Evolutionary conservation across 2,329 filamentous ascomycete genomes (phyloP), one percentile per base, ranked within the genome.

Genomic region (Juglanconis oblonga): DNA sequence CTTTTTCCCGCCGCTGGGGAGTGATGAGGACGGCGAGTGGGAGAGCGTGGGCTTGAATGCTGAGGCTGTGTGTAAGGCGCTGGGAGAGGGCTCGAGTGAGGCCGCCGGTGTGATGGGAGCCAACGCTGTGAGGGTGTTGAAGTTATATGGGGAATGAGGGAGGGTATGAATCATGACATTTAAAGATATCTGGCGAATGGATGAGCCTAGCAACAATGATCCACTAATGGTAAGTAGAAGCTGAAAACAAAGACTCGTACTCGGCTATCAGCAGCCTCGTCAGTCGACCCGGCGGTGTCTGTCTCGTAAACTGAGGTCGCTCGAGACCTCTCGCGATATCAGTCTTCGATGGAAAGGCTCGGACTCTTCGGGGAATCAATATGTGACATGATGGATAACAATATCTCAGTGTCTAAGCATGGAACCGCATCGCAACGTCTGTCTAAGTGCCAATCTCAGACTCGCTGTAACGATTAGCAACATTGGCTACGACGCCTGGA

Each of bases 1-100:
- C 0, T 93, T 94, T 76, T 94, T 94, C 73, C 90, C 90, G n/a
- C 90, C 90, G 1, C 73, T 92, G 17, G 81, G 80, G 36, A 79
- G 76, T 40, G 84, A 87, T 53, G 85, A 86, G 60, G 79, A 84
- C 64, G 82, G 80, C 42, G 81, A 87, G 67, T 92, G 89, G 88
- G 81, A 87, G 67, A 91, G 88, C 69, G 87, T 91, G 3, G 83
- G 71, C 53, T 61, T 78, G 65, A 81, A 81, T 61, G 74, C 73
- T 13, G 57, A 64, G 40, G 69, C 69, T 1, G 69, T 70, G 14
- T 54, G 57, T 9, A 64, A 61, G 63, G 68, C 65, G 24, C 47
- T 70, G 5, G 70, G 67, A 5, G 59, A 66, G 49, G 68, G 62
- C 11, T 66, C 61, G 17, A 59, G 66, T 50, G 68, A 64, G 51